A percentile compares a stretch with the other conserved stretches of the same genome.
These are phyloP conservation scores for Ilex aquifolium DNA, from an alignment of 257 asterid species.

Conservation along the genomic window DNA sequence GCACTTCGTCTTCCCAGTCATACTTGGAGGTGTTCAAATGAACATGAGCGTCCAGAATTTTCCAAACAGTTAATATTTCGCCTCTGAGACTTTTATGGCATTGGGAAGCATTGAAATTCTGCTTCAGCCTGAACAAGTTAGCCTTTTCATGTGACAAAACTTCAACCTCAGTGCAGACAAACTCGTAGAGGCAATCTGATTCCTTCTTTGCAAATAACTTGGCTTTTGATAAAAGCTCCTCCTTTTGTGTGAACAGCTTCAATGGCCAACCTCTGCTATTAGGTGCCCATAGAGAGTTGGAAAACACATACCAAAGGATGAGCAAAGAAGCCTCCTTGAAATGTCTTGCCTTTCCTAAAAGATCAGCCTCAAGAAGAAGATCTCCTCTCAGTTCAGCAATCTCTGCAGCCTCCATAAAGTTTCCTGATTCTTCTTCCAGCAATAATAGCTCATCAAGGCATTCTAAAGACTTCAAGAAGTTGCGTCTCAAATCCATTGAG, in stretches of 20 bases:
- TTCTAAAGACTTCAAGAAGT: conserved; percentile 33
- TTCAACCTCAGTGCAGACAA: conserved; percentile 23
- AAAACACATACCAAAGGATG: conserved; percentile 27
- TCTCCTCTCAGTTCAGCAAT: conserved; percentile 39
- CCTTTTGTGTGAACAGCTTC: conserved; percentile 32
- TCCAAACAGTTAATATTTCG: conserved; percentile 33
- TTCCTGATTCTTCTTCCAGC: conserved; percentile 48
- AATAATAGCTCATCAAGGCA: conserved; percentile 41
- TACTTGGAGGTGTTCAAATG: conserved; percentile 16
- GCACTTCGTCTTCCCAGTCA: conserved; percentile 26
- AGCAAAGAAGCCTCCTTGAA: conserved; percentile 26
- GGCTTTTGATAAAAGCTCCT: conserved; percentile 30
- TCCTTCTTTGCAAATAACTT: conserved; percentile 25
- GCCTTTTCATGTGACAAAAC: conserved; percentile 22
- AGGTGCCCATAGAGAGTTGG: conserved; percentile 38
- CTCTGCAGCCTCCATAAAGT: conserved; percentile 51
- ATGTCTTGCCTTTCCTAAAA: conserved; percentile 27
- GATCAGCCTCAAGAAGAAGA: conserved; percentile 32
- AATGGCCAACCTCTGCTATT: conserved; percentile 49
- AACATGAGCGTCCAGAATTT: conserved; percentile 41
- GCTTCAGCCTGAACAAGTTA: conserved; percentile 27
- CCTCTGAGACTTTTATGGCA: conserved; percentile 9
- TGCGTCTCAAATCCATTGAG: conserved; percentile 34
- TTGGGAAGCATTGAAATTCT: conserved; percentile 16
- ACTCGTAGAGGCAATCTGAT: conserved; percentile 23